These are phyloP conservation scores for Trichosporon asahii DNA, from an alignment of 1,284 basidiomycete species.

Conservation along the genomic window DNA sequence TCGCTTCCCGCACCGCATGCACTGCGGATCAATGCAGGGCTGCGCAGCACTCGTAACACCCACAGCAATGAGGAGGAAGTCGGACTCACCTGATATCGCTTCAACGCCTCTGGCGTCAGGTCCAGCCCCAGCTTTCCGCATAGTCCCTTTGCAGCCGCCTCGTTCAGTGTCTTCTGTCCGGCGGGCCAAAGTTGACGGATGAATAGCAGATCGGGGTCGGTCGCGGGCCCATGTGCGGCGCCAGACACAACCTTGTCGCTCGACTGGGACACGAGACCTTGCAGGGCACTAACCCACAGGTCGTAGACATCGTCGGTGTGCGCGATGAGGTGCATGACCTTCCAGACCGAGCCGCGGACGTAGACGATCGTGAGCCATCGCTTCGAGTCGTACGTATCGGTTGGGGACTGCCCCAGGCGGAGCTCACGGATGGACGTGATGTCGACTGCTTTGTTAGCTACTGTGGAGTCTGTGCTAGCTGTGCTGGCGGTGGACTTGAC, in stretches of 20 bases:
- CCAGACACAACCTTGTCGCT: conserved; percentile 37
- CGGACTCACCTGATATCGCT: not conserved
- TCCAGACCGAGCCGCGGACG: conserved; percentile 66
- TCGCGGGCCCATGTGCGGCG: conserved; percentile 31
- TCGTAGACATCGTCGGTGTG: conserved; percentile 65
- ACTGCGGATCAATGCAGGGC: not conserved
- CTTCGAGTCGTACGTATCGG: conserved; percentile 53
- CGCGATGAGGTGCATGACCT: conserved; percentile 85
- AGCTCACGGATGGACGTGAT: conserved; percentile 90
- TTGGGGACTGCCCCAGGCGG: conserved; percentile 70
- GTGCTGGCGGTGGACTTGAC: too few relatives aligned
- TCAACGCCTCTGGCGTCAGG: conserved; percentile 5
- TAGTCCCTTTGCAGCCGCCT: conserved; percentile 57
- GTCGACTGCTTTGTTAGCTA: conserved; percentile 59
- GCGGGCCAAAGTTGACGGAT: conserved; percentile 48
- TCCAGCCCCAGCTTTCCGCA: conserved; percentile 59
- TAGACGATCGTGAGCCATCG: conserved; percentile 57
- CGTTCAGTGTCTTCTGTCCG: conserved; percentile 34
- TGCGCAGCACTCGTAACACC: not conserved
- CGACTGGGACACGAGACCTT: conserved; percentile 47
- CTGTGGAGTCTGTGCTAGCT: too few relatives aligned
- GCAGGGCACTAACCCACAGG: conserved; percentile 55
- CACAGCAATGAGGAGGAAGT: not conserved
- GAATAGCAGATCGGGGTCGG: conserved; percentile 47
- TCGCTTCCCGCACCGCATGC: not conserved